Evolutionary conservation across 805 yeast genomes (phyloP), one percentile per base, ranked within the genome.

Genomic region (Cyberlindnera americana): DNA sequence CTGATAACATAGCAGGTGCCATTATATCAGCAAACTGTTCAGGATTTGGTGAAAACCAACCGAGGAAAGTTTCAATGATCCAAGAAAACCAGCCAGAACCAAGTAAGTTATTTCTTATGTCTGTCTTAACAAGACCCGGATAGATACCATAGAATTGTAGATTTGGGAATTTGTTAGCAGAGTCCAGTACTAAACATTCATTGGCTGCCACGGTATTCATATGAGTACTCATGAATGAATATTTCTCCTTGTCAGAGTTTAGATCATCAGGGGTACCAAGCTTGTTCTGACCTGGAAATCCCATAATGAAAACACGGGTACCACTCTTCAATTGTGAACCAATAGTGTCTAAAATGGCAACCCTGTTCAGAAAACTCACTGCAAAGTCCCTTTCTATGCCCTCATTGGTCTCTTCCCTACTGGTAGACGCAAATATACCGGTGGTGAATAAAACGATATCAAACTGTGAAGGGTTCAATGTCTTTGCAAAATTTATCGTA

Each of bases 171-270:
- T 44, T 43, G 11, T 38, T 18, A 1, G 44, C 50, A n/a, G 47
- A 34, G 34, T 54, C 51, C 8, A 47, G 28, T 2, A 66, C 69
- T 18, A 67, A 41, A 1, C 65, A 54, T 43, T 67, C 72, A 40
- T 67, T 67, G 1, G 68, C 69, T 3, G 71, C 71, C n/a, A 67
- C 70, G 0, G 72, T 67, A 35, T 53, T 65, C 64, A 60, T 57
- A 41, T 67, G 72, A 3, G 68, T 59, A 7, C 35, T 39, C 24
- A 44, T 27, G 10, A 53, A 51, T 9, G 53, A 49, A 47, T 67
- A 67, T 1, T 36, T 41, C 12, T n/a, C n/a, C n/a, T n/a, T n/a
- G n/a, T 62, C 67, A 12, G 58, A 55, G 37, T 67, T 67, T 35
- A 66, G 40, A 45, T 67, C 67, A 11, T 61, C 61, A 21, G 57